Percentiles rank a stretch among this genome's conserved stretches.
Evolutionary conservation across 495 filamentous ascomycete genomes (phyloP).

Genomic region (Aspergillus diversus): DNA sequence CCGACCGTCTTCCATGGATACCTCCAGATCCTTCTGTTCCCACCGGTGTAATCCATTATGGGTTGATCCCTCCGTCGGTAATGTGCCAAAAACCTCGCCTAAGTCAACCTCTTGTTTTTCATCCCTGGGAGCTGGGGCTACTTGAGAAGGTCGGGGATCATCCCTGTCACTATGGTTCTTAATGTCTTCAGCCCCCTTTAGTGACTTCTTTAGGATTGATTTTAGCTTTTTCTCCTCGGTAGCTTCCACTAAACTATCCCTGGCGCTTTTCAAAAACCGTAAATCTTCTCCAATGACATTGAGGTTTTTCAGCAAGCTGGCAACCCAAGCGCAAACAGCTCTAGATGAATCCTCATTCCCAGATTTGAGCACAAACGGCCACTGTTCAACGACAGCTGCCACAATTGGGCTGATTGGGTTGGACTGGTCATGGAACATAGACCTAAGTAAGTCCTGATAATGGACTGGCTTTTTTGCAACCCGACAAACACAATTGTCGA

Average conservation of each 20-base stretch:
- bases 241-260: conserved; percentile 40
- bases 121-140: conserved; percentile 6
- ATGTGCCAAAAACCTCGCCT: conserved; percentile 43
- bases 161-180: conserved; percentile 27
- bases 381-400: conserved; percentile 73
- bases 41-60: conserved; percentile 59
- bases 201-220: conserved; percentile 45
- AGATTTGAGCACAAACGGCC: conserved; percentile 66
- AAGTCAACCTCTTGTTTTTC: conserved; percentile 35
- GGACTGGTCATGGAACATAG: conserved; percentile 41
- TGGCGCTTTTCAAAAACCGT: conserved; percentile 43
- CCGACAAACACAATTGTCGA: conserved; percentile 79
- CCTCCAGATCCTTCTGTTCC: conserved; percentile 72
- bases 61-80: conserved; percentile 45
- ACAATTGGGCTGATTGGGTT: conserved; percentile 56
- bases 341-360: conserved; percentile 38
- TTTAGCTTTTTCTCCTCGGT: conserved; percentile 43
- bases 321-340: conserved; percentile 59
- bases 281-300: conserved; percentile 49
- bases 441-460: conserved; percentile 59
- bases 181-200: conserved; percentile 38
- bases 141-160: conserved; percentile 24
- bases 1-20: conserved; percentile 73
- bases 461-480: conserved; percentile 73
- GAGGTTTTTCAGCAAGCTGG: conserved; percentile 49